Evolutionary conservation across 2,329 filamentous ascomycete species (phyloP).

Genomic region (Penicillium sp.): DNA sequence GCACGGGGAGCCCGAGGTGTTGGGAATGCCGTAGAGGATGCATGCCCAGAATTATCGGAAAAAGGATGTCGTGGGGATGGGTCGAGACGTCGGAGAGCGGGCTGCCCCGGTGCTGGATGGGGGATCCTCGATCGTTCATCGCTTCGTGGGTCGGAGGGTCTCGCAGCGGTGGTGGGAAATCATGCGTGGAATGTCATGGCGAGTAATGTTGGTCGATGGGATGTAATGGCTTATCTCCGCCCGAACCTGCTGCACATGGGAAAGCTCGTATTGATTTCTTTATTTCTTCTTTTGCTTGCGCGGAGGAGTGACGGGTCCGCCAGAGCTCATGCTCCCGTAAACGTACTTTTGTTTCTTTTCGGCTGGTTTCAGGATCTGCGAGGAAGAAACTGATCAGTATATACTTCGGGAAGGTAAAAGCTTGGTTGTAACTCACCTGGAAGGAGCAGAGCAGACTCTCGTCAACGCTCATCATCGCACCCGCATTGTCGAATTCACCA

Average conservation of each 20-base stretch:
- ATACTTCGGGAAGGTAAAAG: background rate
- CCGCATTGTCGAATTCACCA: constrained; percentile 98
- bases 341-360: constrained; percentile 99
- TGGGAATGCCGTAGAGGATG: constrained; percentile 3
- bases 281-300: constrained; percentile 66
- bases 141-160: constrained; percentile 21
- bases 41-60: too few relatives aligned
- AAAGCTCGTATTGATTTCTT: constrained; percentile 65
- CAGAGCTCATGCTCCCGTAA: constrained; percentile 63
- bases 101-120: constrained; percentile 16
- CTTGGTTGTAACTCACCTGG: constrained; percentile 59
- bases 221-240: constrained; percentile 64
- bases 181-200: constrained; percentile 24
- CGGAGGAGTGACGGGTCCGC: constrained; percentile 64
- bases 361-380: constrained; percentile 92
- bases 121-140: constrained; percentile 24
- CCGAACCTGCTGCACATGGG: constrained; percentile 81
- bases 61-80: constrained; percentile 9
- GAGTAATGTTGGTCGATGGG: constrained; percentile 25
- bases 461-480: constrained; percentile 99
- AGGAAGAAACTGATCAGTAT: constrained; percentile 13
- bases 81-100: constrained; percentile 6
- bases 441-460: constrained; percentile 98
- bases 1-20: constrained; percentile 12
- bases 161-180: constrained; percentile 17